Percentiles rank a stretch among this genome's conserved stretches.
Evolutionary conservation across 148 eudicot genomes (phyloP).

Genomic region (Fallopia convolvulus): DNA sequence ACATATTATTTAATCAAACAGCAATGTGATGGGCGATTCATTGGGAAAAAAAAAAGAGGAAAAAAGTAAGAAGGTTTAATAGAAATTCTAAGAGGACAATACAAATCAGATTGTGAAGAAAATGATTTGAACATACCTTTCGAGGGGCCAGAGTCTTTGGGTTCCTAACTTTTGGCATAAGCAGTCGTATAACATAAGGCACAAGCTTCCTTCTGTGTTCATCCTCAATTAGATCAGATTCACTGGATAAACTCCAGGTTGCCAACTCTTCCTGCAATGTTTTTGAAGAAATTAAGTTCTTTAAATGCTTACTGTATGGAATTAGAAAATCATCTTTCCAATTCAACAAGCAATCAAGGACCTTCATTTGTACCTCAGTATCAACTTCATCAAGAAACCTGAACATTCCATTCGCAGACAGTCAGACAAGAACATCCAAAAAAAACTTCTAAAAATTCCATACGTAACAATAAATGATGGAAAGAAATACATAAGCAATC

Average conservation of each 20-base stretch:
- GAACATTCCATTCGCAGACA: slow-evolving; percentile 6
- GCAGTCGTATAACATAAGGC: slow-evolving; percentile 55
- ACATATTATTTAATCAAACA: neutral
- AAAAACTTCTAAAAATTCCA: neutral
- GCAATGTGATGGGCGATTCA: neutral
- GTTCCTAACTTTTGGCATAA: slow-evolving; percentile 81
- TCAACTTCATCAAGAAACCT: slow-evolving; percentile 89
- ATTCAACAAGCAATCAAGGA: slow-evolving; percentile 79
- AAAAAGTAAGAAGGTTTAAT: too few species aligned
- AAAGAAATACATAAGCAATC: neutral
- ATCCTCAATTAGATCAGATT: slow-evolving; percentile 51
- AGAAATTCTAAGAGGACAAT: neutral
- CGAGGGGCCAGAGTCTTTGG: slow-evolving; percentile 61
- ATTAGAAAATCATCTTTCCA: slow-evolving; percentile 75
- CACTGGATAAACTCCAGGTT: slow-evolving; percentile 75
- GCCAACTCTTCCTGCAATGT: slow-evolving; percentile 73
- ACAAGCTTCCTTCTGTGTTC: slow-evolving; percentile 56
- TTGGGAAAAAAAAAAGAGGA: too few species aligned
- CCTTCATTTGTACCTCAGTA: slow-evolving; percentile 66
- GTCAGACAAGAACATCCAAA: neutral
- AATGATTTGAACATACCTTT: slow-evolving; percentile 40
- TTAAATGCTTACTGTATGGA: slow-evolving; percentile 64
- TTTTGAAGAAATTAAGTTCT: slow-evolving; percentile 62
- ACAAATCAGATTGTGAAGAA: neutral
- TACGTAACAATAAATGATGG: neutral